A percentile compares a stretch with the other conserved stretches of the same genome.
Conservation (phyloP, 768 basidiomycete species). For the Ephemerocybe angulata region DNA sequence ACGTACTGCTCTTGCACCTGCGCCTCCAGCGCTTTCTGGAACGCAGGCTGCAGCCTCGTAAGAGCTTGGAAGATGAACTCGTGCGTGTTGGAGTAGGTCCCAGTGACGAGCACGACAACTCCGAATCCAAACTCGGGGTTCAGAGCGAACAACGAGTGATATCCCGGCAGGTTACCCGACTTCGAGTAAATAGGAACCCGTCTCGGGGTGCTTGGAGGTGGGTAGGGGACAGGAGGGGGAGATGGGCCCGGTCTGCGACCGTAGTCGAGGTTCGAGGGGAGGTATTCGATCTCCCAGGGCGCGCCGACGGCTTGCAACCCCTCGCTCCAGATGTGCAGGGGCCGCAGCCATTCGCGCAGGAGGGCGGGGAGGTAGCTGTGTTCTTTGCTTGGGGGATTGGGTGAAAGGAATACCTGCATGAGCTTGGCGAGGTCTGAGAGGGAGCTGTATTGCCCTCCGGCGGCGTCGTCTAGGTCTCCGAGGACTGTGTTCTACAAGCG, state of each 20-base stretch:
- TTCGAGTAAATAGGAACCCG: slow-evolving; percentile 23
- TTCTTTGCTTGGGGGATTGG: slow-evolving; percentile 38
- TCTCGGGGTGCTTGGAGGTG: too few relatives aligned
- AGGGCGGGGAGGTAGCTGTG: slow-evolving; percentile 33
- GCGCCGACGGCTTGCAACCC: slow-evolving; percentile 36
- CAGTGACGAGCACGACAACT: slow-evolving; percentile 36
- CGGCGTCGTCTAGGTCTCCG: slow-evolving; percentile 36
- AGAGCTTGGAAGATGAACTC: slow-evolving; percentile 26
- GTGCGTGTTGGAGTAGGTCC: slow-evolving; percentile 25
- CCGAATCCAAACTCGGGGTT: slow-evolving; percentile 37
- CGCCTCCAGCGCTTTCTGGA: slow-evolving; percentile 29
- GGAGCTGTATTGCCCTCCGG: slow-evolving; percentile 51
- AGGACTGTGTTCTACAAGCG: slow-evolving; percentile 34
- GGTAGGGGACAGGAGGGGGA: slow-evolving; percentile 31
- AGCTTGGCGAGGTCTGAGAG: slow-evolving; percentile 41
- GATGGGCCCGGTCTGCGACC: too few relatives aligned
- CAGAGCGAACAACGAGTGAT: background rate
- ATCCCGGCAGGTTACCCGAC: background rate
- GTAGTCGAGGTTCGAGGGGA: too few relatives aligned
- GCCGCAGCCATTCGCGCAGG: slow-evolving; percentile 42
- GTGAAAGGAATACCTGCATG: slow-evolving; percentile 14
- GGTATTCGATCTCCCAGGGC: slow-evolving; percentile 37
- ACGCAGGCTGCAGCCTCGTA: slow-evolving; percentile 25
- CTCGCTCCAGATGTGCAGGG: slow-evolving; percentile 24
- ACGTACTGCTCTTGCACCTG: slow-evolving; percentile 24